phyloP scores from a whole-genome alignment of 331 rosid species.

The Rosa hybrid region DNA sequence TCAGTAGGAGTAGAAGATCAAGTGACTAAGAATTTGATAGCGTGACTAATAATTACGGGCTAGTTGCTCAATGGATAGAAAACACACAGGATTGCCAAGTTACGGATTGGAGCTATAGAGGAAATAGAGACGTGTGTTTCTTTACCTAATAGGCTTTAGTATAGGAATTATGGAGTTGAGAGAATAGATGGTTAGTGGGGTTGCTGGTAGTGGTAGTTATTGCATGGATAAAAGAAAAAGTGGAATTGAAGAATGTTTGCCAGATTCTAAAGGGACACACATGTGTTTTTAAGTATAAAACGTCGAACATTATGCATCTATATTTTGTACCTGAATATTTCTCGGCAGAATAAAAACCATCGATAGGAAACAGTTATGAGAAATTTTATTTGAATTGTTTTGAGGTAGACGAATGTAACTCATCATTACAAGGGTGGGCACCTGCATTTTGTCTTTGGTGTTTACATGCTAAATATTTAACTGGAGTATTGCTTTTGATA shows the following conservation, averaged over 20 bases:
- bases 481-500: background rate
- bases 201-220: background rate
- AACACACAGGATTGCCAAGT: background rate
- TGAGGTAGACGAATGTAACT: background rate
- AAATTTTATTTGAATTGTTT: background rate
- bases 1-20: background rate
- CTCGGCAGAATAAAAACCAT: background rate
- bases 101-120: background rate
- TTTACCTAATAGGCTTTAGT: background rate
- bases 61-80: background rate
- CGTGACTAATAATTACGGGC: background rate
- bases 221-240: background rate
- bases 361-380: background rate
- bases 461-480: background rate
- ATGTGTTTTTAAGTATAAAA: background rate
- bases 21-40: background rate
- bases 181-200: background rate
- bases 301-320: background rate
- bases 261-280: background rate
- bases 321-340: background rate
- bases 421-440: background rate
- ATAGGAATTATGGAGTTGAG: background rate
- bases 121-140: background rate
- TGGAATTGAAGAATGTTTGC: background rate
- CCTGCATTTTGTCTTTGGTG: background rate